Evolutionary conservation across 176 grass and related monocot genomes (phyloP), one percentile per base, ranked within the genome.

Genomic region (Musa schizocarpa): DNA sequence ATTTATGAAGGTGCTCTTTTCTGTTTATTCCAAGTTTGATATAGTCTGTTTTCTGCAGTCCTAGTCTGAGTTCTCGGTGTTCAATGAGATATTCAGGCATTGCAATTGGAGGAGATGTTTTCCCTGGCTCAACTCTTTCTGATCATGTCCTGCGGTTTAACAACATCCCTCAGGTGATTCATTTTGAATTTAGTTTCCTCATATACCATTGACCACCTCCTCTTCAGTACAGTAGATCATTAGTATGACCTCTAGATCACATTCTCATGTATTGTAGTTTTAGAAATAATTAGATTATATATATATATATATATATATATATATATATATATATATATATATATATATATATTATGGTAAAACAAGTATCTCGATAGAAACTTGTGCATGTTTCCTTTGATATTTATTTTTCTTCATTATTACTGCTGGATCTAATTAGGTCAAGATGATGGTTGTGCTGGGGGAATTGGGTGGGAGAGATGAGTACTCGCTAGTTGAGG

Each of bases 381-480:
- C 22, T 16, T 9, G 13, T 69, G 13, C 14, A 19, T 14, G 34
- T 54, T 19, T 76, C 48, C 75, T 70, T 54, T 17, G 72, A 68
- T 22, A 48, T 71, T 29, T 77, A 78, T 12, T 77, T 71, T 11
- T 76, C 26, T 12, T 57, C 51, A 14, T 2, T 25, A 8, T 61
- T 86, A 58, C 54, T 84, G 67, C n/a, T 89, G 76, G 63, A 72
- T 48, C 63, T 74, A 23, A 8, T 85, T 76, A 99, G 95, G 82
- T 99, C 69, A 99, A 99, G 84, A 99, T 99, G 95, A 94, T 99
- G 73, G 95, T 99, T 83, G 95, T 99, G 80, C 95, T 99, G 69
- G 95, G 95, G 63, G 95, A 99, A 86, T 91, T 99, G 82, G 95
- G 95, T 52, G 95, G 95, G 77, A 87, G 63, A 20, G 90, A 99